Conservation (phyloP, 2,329 filamentous ascomycete genomes). For the Aspergillus awamori region DNA sequence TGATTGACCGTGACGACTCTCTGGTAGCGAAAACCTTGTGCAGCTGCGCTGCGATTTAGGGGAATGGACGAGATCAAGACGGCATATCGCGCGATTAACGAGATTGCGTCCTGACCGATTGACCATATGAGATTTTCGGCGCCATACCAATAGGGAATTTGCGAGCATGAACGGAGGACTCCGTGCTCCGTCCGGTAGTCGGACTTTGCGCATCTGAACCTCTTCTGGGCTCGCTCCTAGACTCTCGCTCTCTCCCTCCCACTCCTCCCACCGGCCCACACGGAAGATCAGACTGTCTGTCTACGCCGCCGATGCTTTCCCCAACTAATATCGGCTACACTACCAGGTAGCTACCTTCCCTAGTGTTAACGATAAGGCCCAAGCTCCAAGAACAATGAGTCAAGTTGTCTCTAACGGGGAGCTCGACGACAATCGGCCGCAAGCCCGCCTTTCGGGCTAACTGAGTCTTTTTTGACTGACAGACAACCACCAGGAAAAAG, state of each 20-base stretch:
- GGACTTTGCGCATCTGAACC: not conserved
- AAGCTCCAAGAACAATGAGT: constrained; percentile 1
- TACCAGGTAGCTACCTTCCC: not conserved
- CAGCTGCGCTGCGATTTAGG: not conserved
- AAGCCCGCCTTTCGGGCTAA: too few species aligned
- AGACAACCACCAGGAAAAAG: not conserved
- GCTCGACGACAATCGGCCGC: not conserved
- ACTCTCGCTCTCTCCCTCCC: not conserved
- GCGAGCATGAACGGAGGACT: not conserved
- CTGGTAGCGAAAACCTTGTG: constrained; percentile 2
- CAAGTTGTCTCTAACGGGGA: not conserved
- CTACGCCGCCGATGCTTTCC: not conserved
- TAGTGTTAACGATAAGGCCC: not conserved
- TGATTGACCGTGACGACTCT: not conserved
- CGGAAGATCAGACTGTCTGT: constrained; percentile 3
- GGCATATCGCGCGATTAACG: constrained; percentile 4
- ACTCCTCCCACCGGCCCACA: not conserved
- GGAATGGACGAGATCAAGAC: not conserved
- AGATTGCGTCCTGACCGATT: not conserved
- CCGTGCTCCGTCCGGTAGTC: constrained; percentile 7
- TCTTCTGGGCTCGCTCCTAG: too few species aligned
- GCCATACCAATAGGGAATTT: not conserved
- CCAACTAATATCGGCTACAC: constrained; percentile 5
- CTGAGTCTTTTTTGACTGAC: not conserved
- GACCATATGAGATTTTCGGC: not conserved